A percentile compares a stretch with the other conserved stretches of the same genome.
These are phyloP conservation scores for Verticillium albo-atrum DNA, from an alignment of 2,329 filamentous ascomycete genomes.

Conservation along the genomic window DNA sequence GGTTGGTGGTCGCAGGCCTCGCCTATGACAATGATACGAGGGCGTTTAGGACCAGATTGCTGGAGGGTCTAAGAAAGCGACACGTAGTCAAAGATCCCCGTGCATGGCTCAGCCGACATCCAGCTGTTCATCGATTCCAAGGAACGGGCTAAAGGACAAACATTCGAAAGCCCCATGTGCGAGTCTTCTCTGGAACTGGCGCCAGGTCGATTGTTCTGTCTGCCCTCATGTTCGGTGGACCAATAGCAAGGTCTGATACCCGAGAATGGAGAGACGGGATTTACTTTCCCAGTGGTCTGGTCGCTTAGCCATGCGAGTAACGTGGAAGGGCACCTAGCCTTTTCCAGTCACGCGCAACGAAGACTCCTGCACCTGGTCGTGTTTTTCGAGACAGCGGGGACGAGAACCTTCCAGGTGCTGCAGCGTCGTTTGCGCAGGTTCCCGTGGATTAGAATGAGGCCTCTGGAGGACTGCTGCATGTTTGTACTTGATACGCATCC, in stretches of 20 bases:
- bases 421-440: constrained; percentile 31
- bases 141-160: neutral
- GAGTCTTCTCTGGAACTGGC: neutral
- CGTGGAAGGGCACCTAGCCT: neutral
- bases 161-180: neutral
- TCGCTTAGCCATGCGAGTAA: neutral
- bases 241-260: neutral
- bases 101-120: neutral
- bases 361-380: constrained; percentile 17
- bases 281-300: neutral
- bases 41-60: too few relatives aligned
- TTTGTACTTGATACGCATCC: constrained; percentile 5
- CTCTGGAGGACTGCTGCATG: constrained; percentile 13
- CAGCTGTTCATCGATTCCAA: neutral
- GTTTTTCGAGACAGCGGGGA: constrained; percentile 4
- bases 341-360: neutral
- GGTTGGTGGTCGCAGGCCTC: too few relatives aligned
- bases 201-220: neutral
- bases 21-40: too few relatives aligned
- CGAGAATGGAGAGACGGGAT: neutral
- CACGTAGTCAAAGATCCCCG: too few relatives aligned
- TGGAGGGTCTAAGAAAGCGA: too few relatives aligned
- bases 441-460: constrained; percentile 27
- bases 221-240: neutral
- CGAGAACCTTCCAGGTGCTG: constrained; percentile 8